Percentiles rank a stretch among this genome's conserved stretches.
Conservation (phyloP, 192 early-diverging fungal genomes). For the Kickxella alabastrina region DNA sequence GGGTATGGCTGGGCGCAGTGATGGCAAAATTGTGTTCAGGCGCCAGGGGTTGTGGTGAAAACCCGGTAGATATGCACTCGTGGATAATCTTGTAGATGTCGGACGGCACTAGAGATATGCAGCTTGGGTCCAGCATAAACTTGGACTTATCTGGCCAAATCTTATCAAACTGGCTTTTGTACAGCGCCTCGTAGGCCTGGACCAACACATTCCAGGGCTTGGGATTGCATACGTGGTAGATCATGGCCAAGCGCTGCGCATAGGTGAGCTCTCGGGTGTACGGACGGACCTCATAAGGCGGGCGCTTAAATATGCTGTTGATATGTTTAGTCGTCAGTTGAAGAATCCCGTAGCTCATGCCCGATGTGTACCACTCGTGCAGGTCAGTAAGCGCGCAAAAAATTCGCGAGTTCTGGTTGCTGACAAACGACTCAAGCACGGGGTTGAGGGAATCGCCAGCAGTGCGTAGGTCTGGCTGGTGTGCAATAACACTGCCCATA, state of each 20-base stretch:
- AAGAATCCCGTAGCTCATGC: slow-evolving; percentile 12
- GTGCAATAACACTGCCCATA: neutral
- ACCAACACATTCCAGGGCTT: slow-evolving; percentile 16
- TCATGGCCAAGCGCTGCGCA: slow-evolving; percentile 28
- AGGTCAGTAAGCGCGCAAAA: slow-evolving; percentile 29
- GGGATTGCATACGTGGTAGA: slow-evolving; percentile 20
- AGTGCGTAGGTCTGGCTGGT: slow-evolving; percentile 16
- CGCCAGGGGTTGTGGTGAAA: neutral
- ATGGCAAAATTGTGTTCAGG: neutral
- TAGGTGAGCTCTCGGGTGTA: slow-evolving; percentile 32
- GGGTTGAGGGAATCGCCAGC: slow-evolving; percentile 2
- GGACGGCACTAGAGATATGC: slow-evolving; percentile 3
- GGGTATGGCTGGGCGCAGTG: neutral
- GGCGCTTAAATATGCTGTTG: slow-evolving; percentile 37
- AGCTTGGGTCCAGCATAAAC: slow-evolving; percentile 7
- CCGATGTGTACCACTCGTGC: slow-evolving; percentile 16
- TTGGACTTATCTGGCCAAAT: slow-evolving; percentile 26
- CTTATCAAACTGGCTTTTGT: slow-evolving; percentile 2
- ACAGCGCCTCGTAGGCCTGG: slow-evolving; percentile 18
- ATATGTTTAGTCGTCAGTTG: slow-evolving; percentile 31
- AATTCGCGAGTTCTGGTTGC: slow-evolving; percentile 40
- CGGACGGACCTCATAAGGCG: slow-evolving; percentile 24
- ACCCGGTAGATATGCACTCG: slow-evolving; percentile 5
- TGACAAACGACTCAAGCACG: slow-evolving; percentile 35
- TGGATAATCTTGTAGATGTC: slow-evolving; percentile 19